Evolutionary conservation across 164 flowering plant species (phyloP).

Genomic region (Aristolochia fimbriata): DNA sequence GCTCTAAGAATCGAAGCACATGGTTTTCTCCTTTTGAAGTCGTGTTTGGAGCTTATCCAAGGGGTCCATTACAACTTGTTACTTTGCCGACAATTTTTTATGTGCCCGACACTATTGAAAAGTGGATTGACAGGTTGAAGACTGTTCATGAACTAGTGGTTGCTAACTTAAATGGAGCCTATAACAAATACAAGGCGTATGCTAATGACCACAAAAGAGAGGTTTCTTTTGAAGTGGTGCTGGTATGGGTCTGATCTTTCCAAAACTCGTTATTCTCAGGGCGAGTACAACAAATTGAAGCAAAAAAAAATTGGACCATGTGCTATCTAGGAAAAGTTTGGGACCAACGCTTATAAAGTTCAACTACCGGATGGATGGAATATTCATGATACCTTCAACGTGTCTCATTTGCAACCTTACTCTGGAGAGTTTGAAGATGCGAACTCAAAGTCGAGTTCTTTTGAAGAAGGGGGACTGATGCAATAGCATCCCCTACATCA

Average conservation of each 20-base stretch:
- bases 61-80: too few species aligned
- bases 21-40: neutral
- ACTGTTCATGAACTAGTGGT: neutral
- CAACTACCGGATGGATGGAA: too few species aligned
- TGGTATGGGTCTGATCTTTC: neutral
- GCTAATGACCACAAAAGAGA: neutral
- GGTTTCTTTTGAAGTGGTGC: neutral
- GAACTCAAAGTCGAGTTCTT: neutral
- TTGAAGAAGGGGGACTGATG: neutral
- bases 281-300: too few species aligned
- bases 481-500: too few species aligned
- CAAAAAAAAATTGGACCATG: too few species aligned
- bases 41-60: neutral
- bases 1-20: neutral
- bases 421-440: neutral
- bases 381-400: too few species aligned
- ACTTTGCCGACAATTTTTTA: neutral
- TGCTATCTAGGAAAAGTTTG: too few species aligned
- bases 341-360: too few species aligned
- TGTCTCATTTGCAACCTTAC: too few species aligned
- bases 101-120: neutral
- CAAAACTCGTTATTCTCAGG: too few species aligned
- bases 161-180: neutral
- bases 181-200: neutral
- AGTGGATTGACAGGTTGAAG: neutral